Conservation (phyloP, 177 flowering plant genomes). For the Tripterygium wilfordii region DNA sequence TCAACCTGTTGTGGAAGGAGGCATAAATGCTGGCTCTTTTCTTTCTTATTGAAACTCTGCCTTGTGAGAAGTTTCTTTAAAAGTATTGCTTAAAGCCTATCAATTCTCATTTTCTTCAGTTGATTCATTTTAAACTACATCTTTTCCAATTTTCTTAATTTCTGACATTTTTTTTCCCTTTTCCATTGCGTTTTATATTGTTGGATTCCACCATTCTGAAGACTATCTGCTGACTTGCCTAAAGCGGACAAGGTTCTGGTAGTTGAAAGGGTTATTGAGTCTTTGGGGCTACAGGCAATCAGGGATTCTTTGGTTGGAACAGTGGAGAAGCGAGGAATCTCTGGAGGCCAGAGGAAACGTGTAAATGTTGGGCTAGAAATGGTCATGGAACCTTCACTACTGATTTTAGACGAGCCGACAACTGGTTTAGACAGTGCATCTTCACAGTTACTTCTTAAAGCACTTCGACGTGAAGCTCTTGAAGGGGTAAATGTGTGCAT, state of each 20-base stretch:
- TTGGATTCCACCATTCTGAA: conserved; percentile 23
- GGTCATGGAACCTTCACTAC: conserved; percentile 96
- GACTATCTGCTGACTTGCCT: conserved; percentile 66
- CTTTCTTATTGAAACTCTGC: no score
- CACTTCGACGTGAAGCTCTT: conserved; percentile 91
- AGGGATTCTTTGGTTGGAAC: conserved; percentile 94
- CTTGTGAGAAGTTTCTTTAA: no score
- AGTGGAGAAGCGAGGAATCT: conserved; percentile 95
- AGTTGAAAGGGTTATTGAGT: conserved; percentile 90
- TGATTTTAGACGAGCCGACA: conserved; percentile 93
- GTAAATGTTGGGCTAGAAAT: conserved; percentile 97
- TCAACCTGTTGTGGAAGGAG: no score
- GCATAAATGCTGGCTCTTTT: no score
- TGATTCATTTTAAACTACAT: no score
- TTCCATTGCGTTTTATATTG: no score
- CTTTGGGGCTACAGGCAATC: conserved; percentile 69
- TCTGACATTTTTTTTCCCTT: not conserved
- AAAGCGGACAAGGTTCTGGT: conserved; percentile 85
- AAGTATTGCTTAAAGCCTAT: no score
- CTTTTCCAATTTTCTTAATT: no score
- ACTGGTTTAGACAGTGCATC: conserved; percentile 97
- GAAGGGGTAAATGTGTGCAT: conserved; percentile 94
- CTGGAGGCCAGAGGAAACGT: conserved; percentile 97
- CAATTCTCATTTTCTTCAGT: no score
- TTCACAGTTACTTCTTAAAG: conserved; percentile 79